A percentile compares a stretch with the other conserved stretches of the same genome.
These are phyloP conservation scores for Haberlea rhodopensis DNA, from an alignment of 257 asterid species.

Conservation along the genomic window DNA sequence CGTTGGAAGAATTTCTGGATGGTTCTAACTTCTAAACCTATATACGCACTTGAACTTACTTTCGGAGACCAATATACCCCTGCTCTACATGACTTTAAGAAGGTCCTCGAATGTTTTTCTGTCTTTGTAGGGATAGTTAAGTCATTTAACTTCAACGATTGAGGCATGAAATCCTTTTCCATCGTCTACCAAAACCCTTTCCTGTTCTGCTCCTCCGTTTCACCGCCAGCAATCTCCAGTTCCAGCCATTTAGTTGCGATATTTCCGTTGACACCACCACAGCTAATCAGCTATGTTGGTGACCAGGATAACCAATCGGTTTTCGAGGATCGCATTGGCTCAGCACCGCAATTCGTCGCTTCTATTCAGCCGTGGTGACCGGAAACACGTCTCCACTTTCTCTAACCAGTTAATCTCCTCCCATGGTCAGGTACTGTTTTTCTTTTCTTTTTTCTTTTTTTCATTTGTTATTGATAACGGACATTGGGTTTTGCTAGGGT, in stretches of 20 bases:
- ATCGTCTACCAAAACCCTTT: no score
- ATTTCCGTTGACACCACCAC: not conserved
- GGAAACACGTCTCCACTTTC: slow-evolving; percentile 24
- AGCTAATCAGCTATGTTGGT: slow-evolving; percentile 40
- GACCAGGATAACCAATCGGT: slow-evolving; percentile 48
- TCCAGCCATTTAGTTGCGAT: not conserved
- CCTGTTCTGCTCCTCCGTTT: no score
- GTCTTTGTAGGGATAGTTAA: no score
- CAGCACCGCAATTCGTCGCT: slow-evolving; percentile 48
- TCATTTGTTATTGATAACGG: not conserved
- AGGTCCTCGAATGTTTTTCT: no score
- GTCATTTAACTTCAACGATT: no score
- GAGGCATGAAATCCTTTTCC: no score
- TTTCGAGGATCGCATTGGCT: slow-evolving; percentile 38
- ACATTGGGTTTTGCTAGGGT: slow-evolving; percentile 28
- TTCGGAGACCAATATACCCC: no score
- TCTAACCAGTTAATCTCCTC: slow-evolving; percentile 25
- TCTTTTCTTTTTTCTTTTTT: not conserved
- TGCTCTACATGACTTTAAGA: no score
- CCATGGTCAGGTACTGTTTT: slow-evolving; percentile 38
- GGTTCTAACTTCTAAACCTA: no score
- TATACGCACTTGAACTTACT: no score
- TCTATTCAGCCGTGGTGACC: slow-evolving; percentile 36
- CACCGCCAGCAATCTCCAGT: not conserved
- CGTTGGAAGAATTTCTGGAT: no score